Base-by-base conservation (phyloP, 306 rosid genomes). In the Gleditsia sinensis region DNA sequence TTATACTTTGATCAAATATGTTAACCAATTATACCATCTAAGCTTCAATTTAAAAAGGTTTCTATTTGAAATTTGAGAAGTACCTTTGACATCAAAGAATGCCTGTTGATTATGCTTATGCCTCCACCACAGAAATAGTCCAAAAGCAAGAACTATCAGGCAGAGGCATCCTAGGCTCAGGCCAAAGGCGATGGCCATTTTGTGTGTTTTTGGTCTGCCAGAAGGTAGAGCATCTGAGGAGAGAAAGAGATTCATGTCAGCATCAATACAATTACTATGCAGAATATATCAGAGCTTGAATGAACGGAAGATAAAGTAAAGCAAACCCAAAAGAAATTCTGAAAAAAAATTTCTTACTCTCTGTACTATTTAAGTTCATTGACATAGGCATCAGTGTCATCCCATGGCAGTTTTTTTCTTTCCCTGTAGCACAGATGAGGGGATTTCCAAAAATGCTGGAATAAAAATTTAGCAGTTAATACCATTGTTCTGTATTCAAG, bases 371-470 rank as follows among this genome's bases (percentile, higher is more conserved):
- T 69, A 95, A 76, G 86, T 92, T 90, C 98, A 95, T 92, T 72
- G 90, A 95, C 89, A 92, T 90, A 7, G 99, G 99, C 93, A 88
- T 87, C 60, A 87, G 75, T 74, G 89, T 83, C 56, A 83, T 80
- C 50, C 98, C 96, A 72, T 85, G 85, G 75, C 99, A 95, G 54
- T 85, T 86, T 63, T 91, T 80, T 83, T 95, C 99, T 9, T 91
- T 79, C 75, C 91, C 98, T 0, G 96, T 83, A 6, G 88, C 86
- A 28, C 99, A 95, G 71, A 95, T 86, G 53, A 90, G 84, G 33
- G 96, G 98, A 53, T 95, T 95, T 45, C 99, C 99, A 64, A 88
- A 83, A 80, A 92, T 79, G 96, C 97, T 94, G 96, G 79, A 78
- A 72, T 23, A 69, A 37, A 7, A 30, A 24, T 24, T 36, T 64